Percentiles rank a stretch among this genome's conserved stretches.
Conservation (phyloP, 2,329 filamentous ascomycete genomes). For the Moelleriella libera region DNA sequence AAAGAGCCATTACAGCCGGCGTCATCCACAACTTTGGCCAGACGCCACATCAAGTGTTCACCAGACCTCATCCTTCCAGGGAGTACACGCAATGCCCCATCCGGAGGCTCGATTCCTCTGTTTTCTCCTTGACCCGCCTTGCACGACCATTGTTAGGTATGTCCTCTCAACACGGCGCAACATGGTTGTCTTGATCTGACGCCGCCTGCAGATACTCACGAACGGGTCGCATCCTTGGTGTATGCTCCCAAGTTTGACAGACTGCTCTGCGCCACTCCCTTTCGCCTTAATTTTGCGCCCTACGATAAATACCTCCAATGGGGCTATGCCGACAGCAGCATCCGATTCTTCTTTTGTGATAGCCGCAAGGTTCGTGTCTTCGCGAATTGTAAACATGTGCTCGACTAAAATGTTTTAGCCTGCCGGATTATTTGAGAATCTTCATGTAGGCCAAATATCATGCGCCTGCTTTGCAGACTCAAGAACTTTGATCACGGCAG, state of each 20-base stretch:
- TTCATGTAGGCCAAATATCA: constrained; percentile 83
- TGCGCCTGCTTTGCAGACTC: constrained; percentile 76
- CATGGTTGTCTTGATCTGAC: not conserved
- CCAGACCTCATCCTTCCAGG: constrained; percentile 61
- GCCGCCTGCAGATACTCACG: constrained; percentile 42
- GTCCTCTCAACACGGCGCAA: constrained; percentile 3
- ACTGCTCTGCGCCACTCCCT: constrained; percentile 68
- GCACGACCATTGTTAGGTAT: constrained; percentile 62
- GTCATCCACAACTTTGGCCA: constrained; percentile 99
- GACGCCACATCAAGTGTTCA: constrained; percentile 90
- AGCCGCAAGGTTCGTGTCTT: constrained; percentile 48
- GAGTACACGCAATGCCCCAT: constrained; percentile 53
- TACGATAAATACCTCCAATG: constrained; percentile 92
- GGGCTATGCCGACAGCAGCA: constrained; percentile 86
- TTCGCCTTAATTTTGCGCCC: constrained; percentile 77
- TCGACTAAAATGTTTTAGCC: constrained; percentile 26
- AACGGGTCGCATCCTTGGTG: constrained; percentile 65
- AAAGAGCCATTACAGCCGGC: constrained; percentile 76
- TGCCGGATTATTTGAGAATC: constrained; percentile 81
- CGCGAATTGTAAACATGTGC: not conserved
- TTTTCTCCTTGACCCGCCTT: constrained; percentile 62
- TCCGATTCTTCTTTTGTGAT: constrained; percentile 81
- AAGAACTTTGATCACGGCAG: constrained; percentile 79
- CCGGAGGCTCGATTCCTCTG: constrained; percentile 62
- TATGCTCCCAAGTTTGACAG: constrained; percentile 71